Evolutionary conservation across 2,329 filamentous ascomycete genomes (phyloP), one percentile per base, ranked within the genome.

Genomic region (Botrytis pseudocinerea): DNA sequence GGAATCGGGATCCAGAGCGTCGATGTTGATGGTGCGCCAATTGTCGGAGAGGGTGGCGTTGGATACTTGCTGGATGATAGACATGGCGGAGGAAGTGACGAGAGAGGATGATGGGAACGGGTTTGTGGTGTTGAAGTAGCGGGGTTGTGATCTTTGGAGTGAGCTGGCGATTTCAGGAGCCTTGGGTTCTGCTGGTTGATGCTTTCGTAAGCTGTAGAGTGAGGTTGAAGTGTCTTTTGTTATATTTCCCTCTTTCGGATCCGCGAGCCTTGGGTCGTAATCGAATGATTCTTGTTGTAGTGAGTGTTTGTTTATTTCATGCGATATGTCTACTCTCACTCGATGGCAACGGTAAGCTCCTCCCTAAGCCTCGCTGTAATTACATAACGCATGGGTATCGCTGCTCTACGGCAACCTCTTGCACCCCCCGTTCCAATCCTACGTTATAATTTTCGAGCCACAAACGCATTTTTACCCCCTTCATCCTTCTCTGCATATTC

Each of bases 11-110:
- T 96, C 93, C 79, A 97, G 88, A 78, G 92, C 91, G 82, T 98
- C 95, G 83, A 98, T 92, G 87, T 98, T 94, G 87, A 98, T 96
- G 77, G 94, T 97, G 83, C 95, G 93, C 89, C 89, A 91, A 80
- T 88, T 87, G 78, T 91, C 89, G 82, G 84, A 84, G 72, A 91
- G 85, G 78, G 89, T 85, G 72, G 87, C 87, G 74, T 85, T 83
- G 69, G 86, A 88, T 83, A 90, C 87, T 81, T 91, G 88, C 81
- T 90, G 89, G 78, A 91, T 90, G 80, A 91, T 90, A 70, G 89
- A 91, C 89, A 91, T 91, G 66, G 71, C 77, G 73, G 46, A 51
- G 40, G 62, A 61, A 25, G n/a, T 69, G 42, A n/a, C 22, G 16
- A 44, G 61, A 51, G 35, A 64, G 20, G 18, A 42, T 62, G 68